These are phyloP conservation scores for Zygoascus hellenicus DNA, from an alignment of 1,139 yeast genomes.

Conservation along the genomic window DNA sequence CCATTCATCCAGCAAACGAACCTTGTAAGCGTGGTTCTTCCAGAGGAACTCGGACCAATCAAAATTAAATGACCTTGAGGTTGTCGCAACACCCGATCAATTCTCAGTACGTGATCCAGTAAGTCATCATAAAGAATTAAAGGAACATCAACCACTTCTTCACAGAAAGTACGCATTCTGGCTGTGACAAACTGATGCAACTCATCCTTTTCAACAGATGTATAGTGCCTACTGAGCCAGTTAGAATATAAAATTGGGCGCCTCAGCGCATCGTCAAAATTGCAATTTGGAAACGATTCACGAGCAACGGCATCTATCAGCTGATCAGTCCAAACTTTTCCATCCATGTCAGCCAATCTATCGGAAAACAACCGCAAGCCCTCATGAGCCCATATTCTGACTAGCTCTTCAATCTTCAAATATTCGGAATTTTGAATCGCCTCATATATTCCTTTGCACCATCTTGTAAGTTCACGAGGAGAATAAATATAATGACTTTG, in stretches of 20 bases:
- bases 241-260: constrained; percentile 61
- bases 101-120: constrained; percentile 67
- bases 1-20: constrained; percentile 96
- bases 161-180: constrained; percentile 65
- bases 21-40: constrained; percentile 66
- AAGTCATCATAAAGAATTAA: constrained; percentile 65
- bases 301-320: constrained; percentile 39
- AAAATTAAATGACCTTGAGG: constrained; percentile 87
- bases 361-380: constrained; percentile 74
- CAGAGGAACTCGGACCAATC: constrained; percentile 82
- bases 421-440: constrained; percentile 43
- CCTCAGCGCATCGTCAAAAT: constrained; percentile 35
- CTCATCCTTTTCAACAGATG: constrained; percentile 47
- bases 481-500: constrained; percentile 65
- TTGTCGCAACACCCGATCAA: constrained; percentile 78
- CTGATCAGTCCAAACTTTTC: constrained; percentile 48
- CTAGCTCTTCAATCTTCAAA: constrained; percentile 40
- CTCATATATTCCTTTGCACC: constrained; percentile 72
- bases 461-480: constrained; percentile 88
- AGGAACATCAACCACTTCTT: constrained; percentile 56
- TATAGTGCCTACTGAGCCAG: constrained; percentile 66
- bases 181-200: constrained; percentile 54
- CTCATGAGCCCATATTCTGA: constrained; percentile 78
- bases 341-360: constrained; percentile 48
- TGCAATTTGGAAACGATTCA: constrained; percentile 45